Percentiles rank a stretch among this genome's conserved stretches.
Conservation (phyloP, 1,139 yeast species). For the Nakaseomyces uthaithaninus region DNA sequence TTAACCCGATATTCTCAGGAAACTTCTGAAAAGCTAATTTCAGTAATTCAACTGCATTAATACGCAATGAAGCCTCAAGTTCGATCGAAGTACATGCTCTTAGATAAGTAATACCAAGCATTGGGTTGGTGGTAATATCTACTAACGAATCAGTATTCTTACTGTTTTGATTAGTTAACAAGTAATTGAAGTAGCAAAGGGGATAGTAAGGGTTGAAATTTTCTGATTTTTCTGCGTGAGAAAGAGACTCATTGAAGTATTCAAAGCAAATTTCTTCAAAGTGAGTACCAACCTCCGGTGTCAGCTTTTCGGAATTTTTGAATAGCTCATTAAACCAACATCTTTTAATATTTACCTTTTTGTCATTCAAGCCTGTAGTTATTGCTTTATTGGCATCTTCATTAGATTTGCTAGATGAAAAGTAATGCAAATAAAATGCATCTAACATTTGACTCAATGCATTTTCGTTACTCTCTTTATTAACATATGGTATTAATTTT, state of each 20-base stretch:
- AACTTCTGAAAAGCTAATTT: slow-evolving; percentile 15
- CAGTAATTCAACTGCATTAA: slow-evolving; percentile 17
- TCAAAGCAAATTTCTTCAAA: slow-evolving; percentile 31
- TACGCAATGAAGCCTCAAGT: slow-evolving; percentile 17
- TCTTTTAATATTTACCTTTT: slow-evolving; percentile 53
- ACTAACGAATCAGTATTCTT: slow-evolving; percentile 11
- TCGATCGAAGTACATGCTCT: slow-evolving; percentile 19
- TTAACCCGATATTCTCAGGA: slow-evolving; percentile 22
- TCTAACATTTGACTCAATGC: slow-evolving; percentile 47
- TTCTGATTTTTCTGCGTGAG: slow-evolving; percentile 8
- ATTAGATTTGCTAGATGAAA: slow-evolving; percentile 16
- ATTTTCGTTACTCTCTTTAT: slow-evolving; percentile 70
- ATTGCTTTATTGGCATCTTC: slow-evolving; percentile 31
- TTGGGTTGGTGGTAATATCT: slow-evolving; percentile 14
- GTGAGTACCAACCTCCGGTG: slow-evolving; percentile 33
- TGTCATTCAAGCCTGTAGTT: slow-evolving; percentile 53
- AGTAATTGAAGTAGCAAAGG: slow-evolving; percentile 22
- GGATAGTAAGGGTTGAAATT: slow-evolving; percentile 21
- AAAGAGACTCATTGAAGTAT: slow-evolving; percentile 21
- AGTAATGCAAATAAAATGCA: slow-evolving; percentile 42
- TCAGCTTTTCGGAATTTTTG: slow-evolving; percentile 30
- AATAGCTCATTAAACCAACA: slow-evolving; percentile 52
- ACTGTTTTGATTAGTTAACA: slow-evolving; percentile 13
- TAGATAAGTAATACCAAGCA: slow-evolving; percentile 22
- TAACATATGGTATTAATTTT: slow-evolving; percentile 43